Percentiles rank a stretch among this genome's conserved stretches.
These are phyloP conservation scores for Stagonosporopsis tanaceti DNA, from an alignment of 2,329 filamentous ascomycete genomes.

Conservation along the genomic window DNA sequence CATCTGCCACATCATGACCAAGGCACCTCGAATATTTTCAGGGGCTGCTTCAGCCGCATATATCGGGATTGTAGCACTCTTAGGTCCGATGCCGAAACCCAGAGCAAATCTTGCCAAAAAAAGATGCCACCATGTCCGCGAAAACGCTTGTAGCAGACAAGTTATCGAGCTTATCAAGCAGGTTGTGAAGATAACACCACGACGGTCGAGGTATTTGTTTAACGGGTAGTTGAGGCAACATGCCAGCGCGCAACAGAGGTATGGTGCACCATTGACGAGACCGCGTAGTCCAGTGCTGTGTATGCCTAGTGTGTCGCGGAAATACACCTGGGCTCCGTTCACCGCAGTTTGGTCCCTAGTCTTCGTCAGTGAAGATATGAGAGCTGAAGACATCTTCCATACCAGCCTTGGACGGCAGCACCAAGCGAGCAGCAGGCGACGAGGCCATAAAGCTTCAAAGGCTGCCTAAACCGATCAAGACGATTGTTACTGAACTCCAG, in stretches of 20 bases:
- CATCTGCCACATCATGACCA: slow-evolving; percentile 63
- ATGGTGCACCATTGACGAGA: slow-evolving; percentile 31
- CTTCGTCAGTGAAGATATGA: not conserved
- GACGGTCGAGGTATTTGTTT: slow-evolving; percentile 28
- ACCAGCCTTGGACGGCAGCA: slow-evolving; percentile 36
- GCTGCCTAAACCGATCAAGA: slow-evolving; percentile 35
- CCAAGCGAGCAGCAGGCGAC: slow-evolving; percentile 31
- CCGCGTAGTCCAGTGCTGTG: slow-evolving; percentile 20
- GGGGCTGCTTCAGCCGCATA: slow-evolving; percentile 59
- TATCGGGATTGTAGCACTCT: slow-evolving; percentile 53
- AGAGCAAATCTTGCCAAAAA: slow-evolving; percentile 32
- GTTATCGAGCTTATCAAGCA: slow-evolving; percentile 32
- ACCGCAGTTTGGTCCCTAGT: not conserved
- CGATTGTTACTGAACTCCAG: slow-evolving; percentile 2
- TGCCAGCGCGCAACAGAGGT: slow-evolving; percentile 30
- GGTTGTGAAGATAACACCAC: slow-evolving; percentile 32
- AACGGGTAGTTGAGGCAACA: slow-evolving; percentile 34
- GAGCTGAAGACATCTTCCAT: slow-evolving; percentile 1
- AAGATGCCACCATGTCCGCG: slow-evolving; percentile 28
- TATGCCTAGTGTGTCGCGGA: slow-evolving; percentile 3
- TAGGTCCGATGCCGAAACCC: slow-evolving; percentile 42
- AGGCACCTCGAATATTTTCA: slow-evolving; percentile 57
- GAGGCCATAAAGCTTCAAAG: slow-evolving; percentile 29
- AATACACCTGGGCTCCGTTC: not conserved
- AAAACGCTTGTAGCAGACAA: slow-evolving; percentile 30